These are phyloP conservation scores for Scopulariopsis brevicaulis DNA, from an alignment of 2,329 filamentous ascomycete species.

Conservation along the genomic window DNA sequence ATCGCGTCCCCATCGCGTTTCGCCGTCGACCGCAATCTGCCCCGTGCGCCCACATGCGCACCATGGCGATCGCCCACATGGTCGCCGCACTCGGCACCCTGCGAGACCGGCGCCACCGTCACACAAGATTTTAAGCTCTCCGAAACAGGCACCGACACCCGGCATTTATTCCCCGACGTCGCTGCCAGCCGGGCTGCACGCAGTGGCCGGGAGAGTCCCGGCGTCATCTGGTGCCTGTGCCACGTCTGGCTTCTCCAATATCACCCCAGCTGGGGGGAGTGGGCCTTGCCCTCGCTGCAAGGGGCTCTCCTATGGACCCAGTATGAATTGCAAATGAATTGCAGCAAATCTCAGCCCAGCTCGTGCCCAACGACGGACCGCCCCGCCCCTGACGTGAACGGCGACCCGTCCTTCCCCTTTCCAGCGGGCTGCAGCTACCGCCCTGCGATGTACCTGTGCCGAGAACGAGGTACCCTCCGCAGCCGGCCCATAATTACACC, in stretches of 20 bases:
- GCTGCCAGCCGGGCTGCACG: background rate
- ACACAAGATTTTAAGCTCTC: background rate
- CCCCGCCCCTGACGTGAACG: background rate
- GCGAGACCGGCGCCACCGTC: background rate
- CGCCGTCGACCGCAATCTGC: background rate
- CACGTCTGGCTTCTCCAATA: background rate
- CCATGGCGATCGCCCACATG: background rate
- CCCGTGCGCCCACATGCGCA: background rate
- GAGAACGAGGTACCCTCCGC: background rate
- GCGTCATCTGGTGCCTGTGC: background rate
- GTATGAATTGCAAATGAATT: too few species aligned
- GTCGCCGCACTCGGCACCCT: background rate
- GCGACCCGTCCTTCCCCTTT: background rate
- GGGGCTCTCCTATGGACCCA: too few species aligned
- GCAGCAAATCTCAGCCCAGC: too few species aligned
- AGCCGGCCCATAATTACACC: background rate
- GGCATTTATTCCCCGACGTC: background rate
- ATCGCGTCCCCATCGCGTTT: too few species aligned
- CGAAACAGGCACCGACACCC: background rate
- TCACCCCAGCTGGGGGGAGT: background rate
- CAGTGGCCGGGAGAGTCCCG: background rate
- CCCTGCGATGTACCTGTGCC: background rate
- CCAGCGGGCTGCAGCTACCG: background rate
- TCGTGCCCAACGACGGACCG: too few species aligned
- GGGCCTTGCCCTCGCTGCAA: background rate